Evolutionary conservation across 441 rosid genomes (phyloP).

Genomic region (Adansonia grandidieri): DNA sequence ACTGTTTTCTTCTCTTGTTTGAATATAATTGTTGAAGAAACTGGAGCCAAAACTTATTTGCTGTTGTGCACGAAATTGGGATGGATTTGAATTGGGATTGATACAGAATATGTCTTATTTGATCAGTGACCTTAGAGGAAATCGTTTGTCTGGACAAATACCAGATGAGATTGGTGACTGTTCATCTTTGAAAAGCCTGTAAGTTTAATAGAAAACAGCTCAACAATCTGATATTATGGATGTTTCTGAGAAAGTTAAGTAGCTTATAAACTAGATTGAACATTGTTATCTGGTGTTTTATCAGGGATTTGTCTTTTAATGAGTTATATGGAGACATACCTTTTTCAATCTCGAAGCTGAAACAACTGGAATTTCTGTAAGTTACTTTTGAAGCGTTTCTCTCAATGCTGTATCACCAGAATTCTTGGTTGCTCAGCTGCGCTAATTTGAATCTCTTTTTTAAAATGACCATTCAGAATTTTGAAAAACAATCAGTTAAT

Average conservation of each 20-base stretch:
- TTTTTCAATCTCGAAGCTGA: constrained; percentile 85
- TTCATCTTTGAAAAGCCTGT: constrained; percentile 72
- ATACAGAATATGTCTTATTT: constrained; percentile 23
- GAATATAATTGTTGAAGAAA: not conserved
- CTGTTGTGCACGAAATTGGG: not conserved
- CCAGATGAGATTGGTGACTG: constrained; percentile 97
- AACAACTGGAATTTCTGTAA: constrained; percentile 79
- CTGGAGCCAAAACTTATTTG: not conserved
- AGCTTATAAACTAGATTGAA: constrained; percentile 21
- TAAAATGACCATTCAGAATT: constrained; percentile 41
- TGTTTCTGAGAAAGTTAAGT: not conserved
- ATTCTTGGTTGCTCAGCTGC: not conserved
- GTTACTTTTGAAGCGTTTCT: constrained; percentile 32
- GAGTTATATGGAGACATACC: constrained; percentile 89
- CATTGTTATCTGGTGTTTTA: constrained; percentile 30
- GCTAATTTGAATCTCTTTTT: not conserved
- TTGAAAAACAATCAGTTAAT: constrained; percentile 84
- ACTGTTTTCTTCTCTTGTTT: not conserved
- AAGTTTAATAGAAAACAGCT: constrained; percentile 35
- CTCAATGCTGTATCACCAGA: not conserved
- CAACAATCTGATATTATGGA: not conserved
- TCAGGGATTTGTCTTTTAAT: constrained; percentile 85
- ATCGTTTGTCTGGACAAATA: constrained; percentile 82
- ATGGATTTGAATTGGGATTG: not conserved
- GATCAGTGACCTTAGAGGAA: constrained; percentile 72